Evolutionary conservation across 352 stramenopile genomes (phyloP), one percentile per base, ranked within the genome.

Genomic region (Pythium coloratum): DNA sequence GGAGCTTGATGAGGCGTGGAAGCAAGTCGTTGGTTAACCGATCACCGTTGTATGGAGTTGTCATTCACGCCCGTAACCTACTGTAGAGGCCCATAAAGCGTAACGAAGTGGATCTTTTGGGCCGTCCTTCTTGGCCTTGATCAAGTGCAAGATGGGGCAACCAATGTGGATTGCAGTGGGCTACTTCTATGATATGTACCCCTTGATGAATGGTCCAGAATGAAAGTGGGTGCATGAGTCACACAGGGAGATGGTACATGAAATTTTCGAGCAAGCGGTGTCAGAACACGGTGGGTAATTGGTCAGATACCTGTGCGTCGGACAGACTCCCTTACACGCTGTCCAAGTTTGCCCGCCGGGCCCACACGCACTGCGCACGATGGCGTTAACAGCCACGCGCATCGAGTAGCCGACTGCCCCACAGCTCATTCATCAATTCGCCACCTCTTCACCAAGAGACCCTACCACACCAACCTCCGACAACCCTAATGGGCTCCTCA

Each of bases 1-100:
- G 6, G 20, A 36, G 13, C 60, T 64, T 26, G 55, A 63, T 16
- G 55, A 40, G 1, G 63, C 63, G 6, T 70, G 63, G 63, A 54
- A 62, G 42, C 20, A 44, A 6, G 51, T 67, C 34, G 51, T 60
- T 3, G 61, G 50, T 6, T 57, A 30, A 51, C 6, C 33, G 33
- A 38, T 6, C 9, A 10, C 6, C 9, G 33, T 38, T 6, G 33
- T 38, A 10, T 38, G 6, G 20, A 24, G 20, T 24, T 24, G 20
- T 24, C 20, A 24, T 24, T 24, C 20, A 24, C 20, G 20, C 20
- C 20, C 20, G 20, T 24, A 24, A 24, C 20, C 20, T 24, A 24
- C 20, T 24, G 20, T 24, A 24, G 20, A 24, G 20, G 20, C 20
- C 20, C 20, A 24, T 24, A 24, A 24, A 24, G 20, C 20, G 20